A percentile compares a stretch with the other conserved stretches of the same genome.
phyloP scores from a whole-genome alignment of 169 alveolate species.

The Plasmodium gonderi region DNA sequence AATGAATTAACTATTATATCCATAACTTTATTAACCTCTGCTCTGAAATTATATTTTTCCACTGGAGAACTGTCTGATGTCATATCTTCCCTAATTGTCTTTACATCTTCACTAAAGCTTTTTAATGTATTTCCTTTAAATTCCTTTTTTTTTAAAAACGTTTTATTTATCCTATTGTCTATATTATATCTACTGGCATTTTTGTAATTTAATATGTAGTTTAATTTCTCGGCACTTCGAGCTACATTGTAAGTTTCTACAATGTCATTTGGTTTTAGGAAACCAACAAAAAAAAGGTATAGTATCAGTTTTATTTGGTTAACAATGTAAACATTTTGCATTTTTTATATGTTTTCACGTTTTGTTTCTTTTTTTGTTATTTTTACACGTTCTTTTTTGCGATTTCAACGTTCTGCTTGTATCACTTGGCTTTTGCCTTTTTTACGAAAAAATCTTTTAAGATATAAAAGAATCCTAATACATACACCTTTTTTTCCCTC shows the following conservation, averaged over 20 bases:
- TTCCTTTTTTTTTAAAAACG: slow-evolving; percentile 32
- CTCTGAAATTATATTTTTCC: slow-evolving; percentile 94
- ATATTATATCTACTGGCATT: slow-evolving; percentile 1
- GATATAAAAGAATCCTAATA: neutral
- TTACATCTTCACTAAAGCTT: slow-evolving; percentile 32
- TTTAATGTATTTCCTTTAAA: neutral
- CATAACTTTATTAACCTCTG: slow-evolving; percentile 98
- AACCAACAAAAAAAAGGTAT: slow-evolving; percentile 18
- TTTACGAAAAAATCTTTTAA: neutral
- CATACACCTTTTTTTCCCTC: neutral
- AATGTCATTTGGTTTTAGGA: slow-evolving; percentile 26
- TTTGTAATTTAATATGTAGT: slow-evolving; percentile 59
- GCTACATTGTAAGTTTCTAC: slow-evolving; percentile 31
- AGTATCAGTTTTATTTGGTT: slow-evolving; percentile 46
- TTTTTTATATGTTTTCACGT: slow-evolving; percentile 35
- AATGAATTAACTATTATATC: slow-evolving; percentile 98
- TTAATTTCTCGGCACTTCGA: slow-evolving; percentile 24
- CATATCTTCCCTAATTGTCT: slow-evolving; percentile 30
- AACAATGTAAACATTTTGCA: slow-evolving; percentile 57
- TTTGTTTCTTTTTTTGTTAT: slow-evolving; percentile 1
- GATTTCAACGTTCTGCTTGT: too few species aligned
- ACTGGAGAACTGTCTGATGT: slow-evolving; percentile 80
- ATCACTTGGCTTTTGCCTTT: too few species aligned
- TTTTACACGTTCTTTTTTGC: too few species aligned
- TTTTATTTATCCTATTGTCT: slow-evolving; percentile 52